Conservation (phyloP, 2,329 filamentous ascomycete genomes). For the Pseudocercospora musae region DNA sequence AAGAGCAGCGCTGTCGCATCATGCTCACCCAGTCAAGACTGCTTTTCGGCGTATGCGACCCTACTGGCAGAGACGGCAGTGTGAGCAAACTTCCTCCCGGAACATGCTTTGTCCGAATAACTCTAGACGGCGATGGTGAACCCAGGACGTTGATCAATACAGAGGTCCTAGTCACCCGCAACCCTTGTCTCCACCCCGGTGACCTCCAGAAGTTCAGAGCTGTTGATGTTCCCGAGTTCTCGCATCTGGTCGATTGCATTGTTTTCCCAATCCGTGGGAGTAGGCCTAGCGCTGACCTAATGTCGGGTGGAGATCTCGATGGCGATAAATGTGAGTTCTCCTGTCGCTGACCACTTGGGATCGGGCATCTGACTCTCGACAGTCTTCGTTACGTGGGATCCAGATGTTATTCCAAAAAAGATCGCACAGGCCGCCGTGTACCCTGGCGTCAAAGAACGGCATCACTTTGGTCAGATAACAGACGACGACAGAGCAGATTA, state of each 20-base stretch:
- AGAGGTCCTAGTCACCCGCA: slow-evolving; percentile 5
- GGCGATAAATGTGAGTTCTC: slow-evolving; percentile 6
- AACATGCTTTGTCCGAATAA: slow-evolving; percentile 7
- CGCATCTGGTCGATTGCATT: slow-evolving; percentile 5
- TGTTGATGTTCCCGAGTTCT: background rate
- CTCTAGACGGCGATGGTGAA: background rate
- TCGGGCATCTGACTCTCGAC: background rate
- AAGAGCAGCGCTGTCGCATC: slow-evolving; percentile 7
- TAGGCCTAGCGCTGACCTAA: slow-evolving; percentile 12
- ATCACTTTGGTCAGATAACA: slow-evolving; percentile 5
- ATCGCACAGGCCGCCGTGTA: slow-evolving; percentile 3
- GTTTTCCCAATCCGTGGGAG: slow-evolving; percentile 7
- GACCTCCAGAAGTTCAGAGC: slow-evolving; percentile 4
- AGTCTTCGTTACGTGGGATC: slow-evolving; percentile 14
- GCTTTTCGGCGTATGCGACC: slow-evolving; percentile 6
- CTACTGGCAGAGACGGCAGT: background rate
- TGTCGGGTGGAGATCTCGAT: slow-evolving; percentile 14
- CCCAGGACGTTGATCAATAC: slow-evolving; percentile 2
- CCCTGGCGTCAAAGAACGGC: slow-evolving; percentile 7
- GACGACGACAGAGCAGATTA: slow-evolving; percentile 9
- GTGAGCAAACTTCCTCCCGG: background rate
- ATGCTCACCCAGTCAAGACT: slow-evolving; percentile 4
- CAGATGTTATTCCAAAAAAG: slow-evolving; percentile 9
- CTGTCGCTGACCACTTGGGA: background rate
- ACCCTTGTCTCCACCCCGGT: slow-evolving; percentile 1